Base-by-base conservation (phyloP, 495 filamentous ascomycete species). In the Lophiostoma macrostomum region DNA sequence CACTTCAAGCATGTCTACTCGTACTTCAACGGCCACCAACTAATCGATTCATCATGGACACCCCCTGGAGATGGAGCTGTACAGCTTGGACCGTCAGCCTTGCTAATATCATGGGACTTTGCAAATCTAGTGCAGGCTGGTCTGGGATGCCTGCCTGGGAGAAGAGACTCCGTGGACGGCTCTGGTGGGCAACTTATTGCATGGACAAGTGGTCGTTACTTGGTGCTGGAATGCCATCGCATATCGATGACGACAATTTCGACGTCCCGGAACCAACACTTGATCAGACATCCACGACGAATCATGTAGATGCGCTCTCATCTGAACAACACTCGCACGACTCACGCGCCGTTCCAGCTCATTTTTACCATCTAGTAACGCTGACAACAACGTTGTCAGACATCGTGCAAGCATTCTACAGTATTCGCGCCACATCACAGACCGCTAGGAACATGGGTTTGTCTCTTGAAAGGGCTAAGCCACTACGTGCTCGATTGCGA, bases 1-100 rank as follows among this genome's bases (percentile, higher is more conserved):
- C 43, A 1, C 38, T 58, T 30, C 53, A 62, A 38, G 47, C 58
- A 2, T 28, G 56, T 5, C 27, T 62, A 2, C 24, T 62, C 16
- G 19, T 62, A 5, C 31, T 62, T 3, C 58, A 62, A 35, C 29
- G 58, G 1, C 30, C 53, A 30, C 58, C 58, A n/a, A 62, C 58
- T 12, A 58, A 62, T 42, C 56, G 57, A 25, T 32, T 58, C 27
- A 41, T 62, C 32, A 62, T 54, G 34, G 53, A 62, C 29, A 58
- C 58, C 1, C 54, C 58, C 10, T 34, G 45, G 19, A 55, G 52
- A 29, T 45, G 53, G 29, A 38, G 35, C 35, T 38, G 35, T 38
- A 38, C 35, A 6, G 35, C 35, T 18, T 38, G 35, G 35, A 38
- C 35, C 7, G 35, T 38, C 8, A 38, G 35, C 14, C 35, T 38